Base-by-base conservation (phyloP, 306 rosid genomes). In the Casuarina glauca region DNA sequence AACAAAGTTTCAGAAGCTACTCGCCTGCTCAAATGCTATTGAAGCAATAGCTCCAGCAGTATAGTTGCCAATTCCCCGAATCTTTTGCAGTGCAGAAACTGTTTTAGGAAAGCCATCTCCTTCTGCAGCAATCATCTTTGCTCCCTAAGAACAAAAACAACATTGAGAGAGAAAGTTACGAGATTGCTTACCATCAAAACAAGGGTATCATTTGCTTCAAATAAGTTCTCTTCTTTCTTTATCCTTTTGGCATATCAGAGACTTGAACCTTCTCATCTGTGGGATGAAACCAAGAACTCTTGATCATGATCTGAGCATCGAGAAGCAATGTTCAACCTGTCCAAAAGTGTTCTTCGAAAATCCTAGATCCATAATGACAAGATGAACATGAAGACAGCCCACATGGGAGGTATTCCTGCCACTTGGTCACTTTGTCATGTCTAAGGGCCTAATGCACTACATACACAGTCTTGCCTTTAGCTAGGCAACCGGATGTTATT, bases 31-130 rank as follows among this genome's bases (percentile, higher is more conserved):
- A 77, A 94, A 92, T 73, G 98, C 97, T 53, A 94, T 94, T 50
- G 98, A 94, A 76, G 97, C 97, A 48, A 92, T 89, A 52, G 97
- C 98, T 69, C 97, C 98, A 42, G 96, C 89, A 35, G 97, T 94
- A 75, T 92, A 94, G 32, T 92, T 93, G 79, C 97, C 98, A 38
- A 94, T 92, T 84, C 97, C 97, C 54, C 87, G 92, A 82, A 90
- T 77, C 74, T 88, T 84, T 74, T 61, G 86, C 64, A 92, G 85
- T 49, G 81, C 58, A 75, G 97, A 88, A 84, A 91, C 95, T 3
- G 81, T 81, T 83, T 74, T 85, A 20, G 98, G 98, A 84, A 92
- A 89, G 35, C 49, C 73, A 54, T 88, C 86, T 69, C 87, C 91
- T 78, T 88, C 93, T 75, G 87, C 78, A 63, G 87, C 98, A 70